A percentile compares a stretch with the other conserved stretches of the same genome.
Conservation (phyloP, 352 stramenopile species). For the Phytophthora multivora region DNA sequence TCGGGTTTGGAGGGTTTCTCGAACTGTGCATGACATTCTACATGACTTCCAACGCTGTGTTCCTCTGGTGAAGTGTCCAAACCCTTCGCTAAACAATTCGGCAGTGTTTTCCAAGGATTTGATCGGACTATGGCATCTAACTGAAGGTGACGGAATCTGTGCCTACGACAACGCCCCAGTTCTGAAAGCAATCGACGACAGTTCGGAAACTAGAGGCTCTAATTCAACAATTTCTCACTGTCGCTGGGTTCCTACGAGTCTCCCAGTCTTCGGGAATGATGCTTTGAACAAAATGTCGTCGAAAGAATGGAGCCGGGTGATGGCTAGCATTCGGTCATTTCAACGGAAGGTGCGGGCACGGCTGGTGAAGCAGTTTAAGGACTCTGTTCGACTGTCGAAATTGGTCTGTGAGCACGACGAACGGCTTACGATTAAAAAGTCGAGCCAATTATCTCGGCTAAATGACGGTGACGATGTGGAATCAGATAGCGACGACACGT, state of each 20-base stretch:
- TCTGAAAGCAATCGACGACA: conserved; percentile 15
- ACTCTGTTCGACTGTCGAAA: conserved; percentile 40
- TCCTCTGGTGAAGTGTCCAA: conserved; percentile 39
- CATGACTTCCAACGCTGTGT: conserved; percentile 71
- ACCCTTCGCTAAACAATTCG: conserved; percentile 12
- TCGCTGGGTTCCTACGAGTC: conserved; percentile 62
- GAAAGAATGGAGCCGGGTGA: conserved; percentile 36
- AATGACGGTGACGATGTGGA: conserved; percentile 34
- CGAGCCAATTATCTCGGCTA: conserved; percentile 25
- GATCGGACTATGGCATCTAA: conserved; percentile 74
- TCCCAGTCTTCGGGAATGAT: conserved; percentile 61
- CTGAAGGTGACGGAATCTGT: conserved; percentile 76
- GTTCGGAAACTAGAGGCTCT: conserved; percentile 26
- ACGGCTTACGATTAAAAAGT: conserved; percentile 29
- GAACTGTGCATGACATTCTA: conserved; percentile 48
- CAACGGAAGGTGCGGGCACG: conserved; percentile 45
- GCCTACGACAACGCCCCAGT: conserved; percentile 47
- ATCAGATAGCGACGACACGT: conserved; percentile 33
- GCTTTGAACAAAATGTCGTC: conserved; percentile 39
- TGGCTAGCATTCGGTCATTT: conserved; percentile 37
- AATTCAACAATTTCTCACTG: conserved; percentile 65
- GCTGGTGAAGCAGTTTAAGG: conserved; percentile 28
- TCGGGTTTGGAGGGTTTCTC: conserved; percentile 65
- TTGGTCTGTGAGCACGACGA: conserved; percentile 53
- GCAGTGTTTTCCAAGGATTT: conserved; percentile 28